phyloP scores from a whole-genome alignment of 202 grass and related monocot species.

The Brachypodium distachyon region DNA sequence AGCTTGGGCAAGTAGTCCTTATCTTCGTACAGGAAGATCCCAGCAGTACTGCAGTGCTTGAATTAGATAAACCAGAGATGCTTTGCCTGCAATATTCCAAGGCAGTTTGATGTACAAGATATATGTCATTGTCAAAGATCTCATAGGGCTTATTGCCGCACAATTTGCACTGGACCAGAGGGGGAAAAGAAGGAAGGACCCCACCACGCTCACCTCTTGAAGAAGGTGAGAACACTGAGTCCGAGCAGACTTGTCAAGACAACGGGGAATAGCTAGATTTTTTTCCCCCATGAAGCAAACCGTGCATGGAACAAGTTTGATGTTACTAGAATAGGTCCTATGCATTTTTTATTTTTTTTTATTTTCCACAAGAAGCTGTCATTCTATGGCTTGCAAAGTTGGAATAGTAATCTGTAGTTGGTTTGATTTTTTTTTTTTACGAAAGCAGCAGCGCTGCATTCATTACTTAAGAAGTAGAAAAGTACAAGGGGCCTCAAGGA shows the following conservation, averaged over 20 bases:
- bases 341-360: neutral
- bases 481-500: too few species aligned
- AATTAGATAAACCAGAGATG: conserved; percentile 26
- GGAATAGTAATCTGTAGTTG: neutral
- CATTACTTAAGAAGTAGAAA: too few species aligned
- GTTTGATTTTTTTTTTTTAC: too few species aligned
- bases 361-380: neutral
- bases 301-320: neutral
- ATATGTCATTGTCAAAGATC: conserved; percentile 41
- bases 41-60: conserved; percentile 6
- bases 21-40: conserved; percentile 34
- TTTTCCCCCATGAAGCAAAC: neutral
- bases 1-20: conserved; percentile 9
- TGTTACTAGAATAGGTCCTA: neutral
- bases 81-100: conserved; percentile 37
- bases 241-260: neutral
- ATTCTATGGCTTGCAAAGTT: neutral
- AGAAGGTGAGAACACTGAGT: conserved; percentile 5
- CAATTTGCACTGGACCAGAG: conserved; percentile 20
- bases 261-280: neutral
- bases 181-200: neutral
- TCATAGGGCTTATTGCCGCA: conserved; percentile 14
- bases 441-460: too few species aligned
- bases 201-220: conserved; percentile 19
- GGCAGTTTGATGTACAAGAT: conserved; percentile 27